phyloP scores from a whole-genome alignment of 192 early-diverging fungal species.

The Phycomyces nitens region DNA sequence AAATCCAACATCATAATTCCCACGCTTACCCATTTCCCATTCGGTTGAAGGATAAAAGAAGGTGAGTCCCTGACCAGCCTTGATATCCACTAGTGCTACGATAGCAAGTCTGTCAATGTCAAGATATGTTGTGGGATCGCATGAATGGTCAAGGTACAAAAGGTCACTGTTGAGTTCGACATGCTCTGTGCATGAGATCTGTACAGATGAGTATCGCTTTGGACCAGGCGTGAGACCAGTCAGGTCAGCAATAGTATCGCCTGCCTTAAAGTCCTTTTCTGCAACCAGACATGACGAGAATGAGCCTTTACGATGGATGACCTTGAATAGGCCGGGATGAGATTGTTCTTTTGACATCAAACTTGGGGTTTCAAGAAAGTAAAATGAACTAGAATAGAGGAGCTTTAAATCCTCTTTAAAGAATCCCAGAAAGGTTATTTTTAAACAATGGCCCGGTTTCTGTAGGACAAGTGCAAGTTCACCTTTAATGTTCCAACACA shows the following conservation, averaged over 20 bases:
- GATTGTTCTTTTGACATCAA: conserved; percentile 8
- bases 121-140: conserved; percentile 41
- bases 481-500: too few species aligned
- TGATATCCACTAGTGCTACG: conserved; percentile 41
- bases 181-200: conserved; percentile 42
- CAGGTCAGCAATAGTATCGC: conserved; percentile 38
- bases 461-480: too few species aligned
- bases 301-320: conserved; percentile 31
- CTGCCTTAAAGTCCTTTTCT: conserved; percentile 36
- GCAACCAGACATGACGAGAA: conserved; percentile 44
- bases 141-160: conserved; percentile 53
- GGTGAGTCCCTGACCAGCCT: conserved; percentile 42
- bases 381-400: too few species aligned
- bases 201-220: conserved; percentile 52
- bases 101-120: conserved; percentile 42
- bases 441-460: too few species aligned
- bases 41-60: conserved; percentile 53
- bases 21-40: conserved; percentile 45
- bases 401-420: too few species aligned
- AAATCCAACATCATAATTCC: background rate
- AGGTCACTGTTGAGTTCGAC: conserved; percentile 55
- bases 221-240: conserved; percentile 46
- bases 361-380: too few species aligned
- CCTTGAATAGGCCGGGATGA: conserved; percentile 43
- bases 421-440: too few species aligned